Evolutionary conservation across 192 early-diverging fungal genomes (phyloP).

Genomic region (Backusella mclennaniae): DNA sequence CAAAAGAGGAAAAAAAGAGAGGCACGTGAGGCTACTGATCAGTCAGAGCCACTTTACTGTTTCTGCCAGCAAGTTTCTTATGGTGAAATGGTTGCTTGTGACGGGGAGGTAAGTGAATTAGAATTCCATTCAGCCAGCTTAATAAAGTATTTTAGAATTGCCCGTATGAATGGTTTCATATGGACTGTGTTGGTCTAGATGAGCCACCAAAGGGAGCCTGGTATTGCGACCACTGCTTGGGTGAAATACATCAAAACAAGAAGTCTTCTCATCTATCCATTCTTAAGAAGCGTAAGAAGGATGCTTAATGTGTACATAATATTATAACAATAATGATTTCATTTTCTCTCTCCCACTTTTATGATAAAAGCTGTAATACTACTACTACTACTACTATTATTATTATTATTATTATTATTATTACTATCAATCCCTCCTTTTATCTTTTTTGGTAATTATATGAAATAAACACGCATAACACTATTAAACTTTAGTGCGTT

Average conservation of each 20-base stretch:
- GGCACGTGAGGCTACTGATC: conserved; percentile 19
- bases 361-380: no score
- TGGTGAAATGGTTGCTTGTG: conserved; percentile 79
- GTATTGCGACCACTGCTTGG: conserved; percentile 56
- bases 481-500: no score
- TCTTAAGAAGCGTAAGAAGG: conserved; percentile 31
- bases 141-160: conserved; percentile 47
- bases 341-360: no score
- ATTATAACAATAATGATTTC: no score
- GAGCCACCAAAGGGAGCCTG: conserved; percentile 68
- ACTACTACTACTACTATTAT: no score
- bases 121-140: background rate
- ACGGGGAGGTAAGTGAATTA: conserved; percentile 48
- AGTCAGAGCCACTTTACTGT: conserved; percentile 67
- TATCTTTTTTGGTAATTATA: no score
- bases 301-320: background rate
- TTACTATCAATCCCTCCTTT: no score
- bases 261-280: background rate
- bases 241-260: conserved; percentile 17
- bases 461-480: no score
- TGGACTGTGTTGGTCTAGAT: conserved; percentile 64
- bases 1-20: conserved; percentile 25
- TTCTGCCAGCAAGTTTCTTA: conserved; percentile 61
- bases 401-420: no score
- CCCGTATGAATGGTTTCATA: conserved; percentile 74